Percentiles rank a stretch among this genome's conserved stretches.
These are phyloP conservation scores for Inga leiocalycina DNA, from an alignment of 306 rosid genomes.

Conservation along the genomic window DNA sequence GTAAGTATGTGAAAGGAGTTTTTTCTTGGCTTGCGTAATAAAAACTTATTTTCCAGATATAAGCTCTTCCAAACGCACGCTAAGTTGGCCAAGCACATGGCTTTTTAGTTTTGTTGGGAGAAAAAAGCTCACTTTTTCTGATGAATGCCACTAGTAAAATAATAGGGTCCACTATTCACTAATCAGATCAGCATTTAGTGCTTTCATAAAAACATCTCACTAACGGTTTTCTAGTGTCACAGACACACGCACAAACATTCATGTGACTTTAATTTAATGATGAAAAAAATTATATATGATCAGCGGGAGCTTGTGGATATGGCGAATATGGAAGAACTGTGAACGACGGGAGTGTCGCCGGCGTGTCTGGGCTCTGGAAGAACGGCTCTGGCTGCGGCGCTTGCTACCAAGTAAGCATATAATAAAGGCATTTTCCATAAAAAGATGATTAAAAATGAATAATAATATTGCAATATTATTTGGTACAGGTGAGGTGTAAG, in stretches of 20 bases:
- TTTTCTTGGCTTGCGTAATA: no score
- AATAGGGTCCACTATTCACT: background rate
- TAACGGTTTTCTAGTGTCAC: background rate
- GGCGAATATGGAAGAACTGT: conserved; percentile 79
- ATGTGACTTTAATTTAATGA: background rate
- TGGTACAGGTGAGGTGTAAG: conserved; percentile 46
- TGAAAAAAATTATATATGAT: background rate
- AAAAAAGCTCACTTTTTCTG: background rate
- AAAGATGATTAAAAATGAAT: no score
- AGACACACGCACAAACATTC: background rate
- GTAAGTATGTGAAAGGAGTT: no score
- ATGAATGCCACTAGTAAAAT: background rate
- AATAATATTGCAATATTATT: no score
- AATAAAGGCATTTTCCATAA: no score
- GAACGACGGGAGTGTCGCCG: conserved; percentile 76
- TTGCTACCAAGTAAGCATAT: conserved; percentile 68
- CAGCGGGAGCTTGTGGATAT: conserved; percentile 88
- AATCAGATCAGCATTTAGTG: background rate
- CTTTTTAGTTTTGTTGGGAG: background rate
- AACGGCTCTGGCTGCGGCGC: conserved; percentile 86
- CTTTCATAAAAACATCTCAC: background rate
- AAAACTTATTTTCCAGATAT: no score
- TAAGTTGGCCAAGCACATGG: background rate
- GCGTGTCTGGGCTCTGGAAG: conserved; percentile 68
- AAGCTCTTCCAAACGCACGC: no score